A percentile compares a stretch with the other conserved stretches of the same genome.
Evolutionary conservation across 1,284 basidiomycete species (phyloP).

Genomic region (Pisolithus thermaeus): DNA sequence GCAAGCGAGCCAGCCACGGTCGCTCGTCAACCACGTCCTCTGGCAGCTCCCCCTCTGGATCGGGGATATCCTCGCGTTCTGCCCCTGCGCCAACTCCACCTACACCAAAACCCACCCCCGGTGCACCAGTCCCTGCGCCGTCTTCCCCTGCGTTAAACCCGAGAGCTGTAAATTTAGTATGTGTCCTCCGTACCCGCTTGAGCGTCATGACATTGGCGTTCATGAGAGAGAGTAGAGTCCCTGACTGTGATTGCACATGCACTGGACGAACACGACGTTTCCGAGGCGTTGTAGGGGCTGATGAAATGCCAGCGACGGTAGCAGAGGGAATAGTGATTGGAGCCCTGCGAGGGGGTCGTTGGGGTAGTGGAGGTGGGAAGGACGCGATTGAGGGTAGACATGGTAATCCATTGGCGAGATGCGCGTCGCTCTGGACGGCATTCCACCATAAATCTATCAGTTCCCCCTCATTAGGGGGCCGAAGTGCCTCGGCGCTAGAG

Average conservation of each 20-base stretch:
- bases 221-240: conserved; percentile 58
- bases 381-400: conserved; percentile 43
- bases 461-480: conserved; percentile 24
- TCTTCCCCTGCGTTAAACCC: conserved; percentile 42
- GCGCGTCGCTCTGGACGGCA: conserved; percentile 52
- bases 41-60: conserved; percentile 20
- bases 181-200: conserved; percentile 62
- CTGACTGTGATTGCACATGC: conserved; percentile 25
- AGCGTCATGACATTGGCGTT: conserved; percentile 69
- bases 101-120: conserved; percentile 15
- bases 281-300: conserved; percentile 34
- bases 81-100: conserved; percentile 6
- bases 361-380: conserved; percentile 19
- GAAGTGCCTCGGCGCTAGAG: neutral
- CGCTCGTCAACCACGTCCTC: conserved; percentile 45
- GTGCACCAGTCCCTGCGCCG: conserved; percentile 21
- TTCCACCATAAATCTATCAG: conserved; percentile 68
- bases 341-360: conserved; percentile 12
- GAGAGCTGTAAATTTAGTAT: conserved; percentile 61
- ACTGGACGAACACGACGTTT: conserved; percentile 9
- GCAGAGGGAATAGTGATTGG: neutral
- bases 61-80: conserved; percentile 9
- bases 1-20: conserved; percentile 41
- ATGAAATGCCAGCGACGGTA: conserved; percentile 17
- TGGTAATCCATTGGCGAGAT: conserved; percentile 64